Evolutionary conservation across 352 stramenopile genomes (phyloP).

Genomic region (Phytophthora ramorum): DNA sequence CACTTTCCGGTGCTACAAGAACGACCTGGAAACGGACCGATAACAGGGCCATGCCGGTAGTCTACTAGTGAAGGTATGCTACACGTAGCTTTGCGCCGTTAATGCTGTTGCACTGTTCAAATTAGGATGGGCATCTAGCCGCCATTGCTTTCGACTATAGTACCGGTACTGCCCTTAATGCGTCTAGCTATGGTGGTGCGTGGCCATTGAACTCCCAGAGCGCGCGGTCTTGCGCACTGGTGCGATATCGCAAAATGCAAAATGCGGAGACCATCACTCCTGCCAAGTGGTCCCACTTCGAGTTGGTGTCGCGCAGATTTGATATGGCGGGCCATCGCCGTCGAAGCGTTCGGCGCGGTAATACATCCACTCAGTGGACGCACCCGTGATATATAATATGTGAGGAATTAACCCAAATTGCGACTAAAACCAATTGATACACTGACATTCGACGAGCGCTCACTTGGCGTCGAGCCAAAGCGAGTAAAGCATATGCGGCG

Average conservation of each 20-base stretch:
- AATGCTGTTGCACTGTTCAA: too few relatives aligned
- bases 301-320: neutral
- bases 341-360: neutral
- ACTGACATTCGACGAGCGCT: too few relatives aligned
- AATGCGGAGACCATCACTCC: slow-evolving; percentile 14
- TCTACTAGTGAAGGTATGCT: neutral
- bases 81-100: too few relatives aligned
- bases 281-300: neutral
- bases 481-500: neutral
- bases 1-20: slow-evolving; percentile 42
- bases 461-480: too few relatives aligned
- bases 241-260: slow-evolving; percentile 3
- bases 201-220: neutral
- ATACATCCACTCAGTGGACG: neutral
- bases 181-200: too few relatives aligned
- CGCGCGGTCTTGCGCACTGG: too few relatives aligned
- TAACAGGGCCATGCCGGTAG: neutral
- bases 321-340: neutral
- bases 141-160: neutral
- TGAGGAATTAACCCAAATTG: too few relatives aligned
- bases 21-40: slow-evolving; percentile 2
- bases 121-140: too few relatives aligned
- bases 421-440: too few relatives aligned
- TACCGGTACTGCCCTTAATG: too few relatives aligned
- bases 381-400: neutral